Conservation (phyloP, 768 basidiomycete species). For the Boletus subcaerulescens region DNA sequence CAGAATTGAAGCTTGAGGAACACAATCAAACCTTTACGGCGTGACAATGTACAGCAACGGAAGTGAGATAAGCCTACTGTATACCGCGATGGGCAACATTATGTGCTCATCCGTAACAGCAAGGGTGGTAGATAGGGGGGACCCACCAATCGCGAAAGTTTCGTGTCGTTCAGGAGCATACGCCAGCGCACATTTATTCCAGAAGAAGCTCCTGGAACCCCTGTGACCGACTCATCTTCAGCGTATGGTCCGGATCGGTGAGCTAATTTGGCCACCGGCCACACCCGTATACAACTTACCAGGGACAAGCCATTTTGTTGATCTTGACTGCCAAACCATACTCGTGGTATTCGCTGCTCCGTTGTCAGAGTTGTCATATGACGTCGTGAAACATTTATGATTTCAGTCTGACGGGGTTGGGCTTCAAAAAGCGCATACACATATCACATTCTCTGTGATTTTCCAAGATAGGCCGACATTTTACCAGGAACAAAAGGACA, state of each 20-base stretch:
- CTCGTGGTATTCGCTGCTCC: conserved; percentile 5
- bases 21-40: background rate
- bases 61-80: background rate
- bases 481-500: background rate
- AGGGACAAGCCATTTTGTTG: background rate
- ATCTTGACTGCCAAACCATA: background rate
- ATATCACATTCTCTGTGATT: conserved; percentile 1
- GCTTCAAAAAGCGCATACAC: background rate
- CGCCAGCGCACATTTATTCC: conserved; percentile 12
- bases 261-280: conserved; percentile 24
- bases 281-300: background rate
- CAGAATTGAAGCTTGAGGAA: background rate
- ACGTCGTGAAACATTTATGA: background rate
- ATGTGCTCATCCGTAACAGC: background rate
- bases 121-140: conserved; percentile 3
- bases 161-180: conserved; percentile 6
- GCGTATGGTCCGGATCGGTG: background rate
- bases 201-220: conserved; percentile 6
- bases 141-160: conserved; percentile 27
- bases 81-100: background rate
- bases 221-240: conserved; percentile 13
- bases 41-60: background rate
- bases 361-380: background rate
- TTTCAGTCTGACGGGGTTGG: background rate
- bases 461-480: conserved; percentile 9